Conservation (phyloP, 1,284 basidiomycete species). For the Tremellales sp. region DNA sequence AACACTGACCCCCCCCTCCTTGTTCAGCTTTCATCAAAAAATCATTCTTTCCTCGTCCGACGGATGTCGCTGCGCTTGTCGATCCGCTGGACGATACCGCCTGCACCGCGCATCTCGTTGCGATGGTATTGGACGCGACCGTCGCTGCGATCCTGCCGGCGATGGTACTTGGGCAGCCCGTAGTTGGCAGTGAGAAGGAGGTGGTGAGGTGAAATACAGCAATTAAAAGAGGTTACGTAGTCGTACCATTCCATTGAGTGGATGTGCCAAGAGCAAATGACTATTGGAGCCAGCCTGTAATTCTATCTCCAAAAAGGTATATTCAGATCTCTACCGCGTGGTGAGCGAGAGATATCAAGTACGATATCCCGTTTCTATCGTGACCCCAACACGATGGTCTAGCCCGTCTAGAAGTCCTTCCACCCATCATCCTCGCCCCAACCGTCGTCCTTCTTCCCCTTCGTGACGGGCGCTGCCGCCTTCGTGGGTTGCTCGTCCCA, state of each 20-base stretch:
- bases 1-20: not conserved
- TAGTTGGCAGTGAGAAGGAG: not conserved
- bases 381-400: not conserved
- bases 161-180: slow-evolving; percentile 15
- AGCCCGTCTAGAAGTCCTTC: slow-evolving; percentile 15
- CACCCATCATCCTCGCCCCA: slow-evolving; percentile 18
- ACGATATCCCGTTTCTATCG: not conserved
- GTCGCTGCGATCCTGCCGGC: slow-evolving; percentile 31
- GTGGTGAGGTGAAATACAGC: not conserved
- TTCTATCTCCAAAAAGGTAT: not conserved
- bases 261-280: too few species aligned
- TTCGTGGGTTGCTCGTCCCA: slow-evolving; percentile 23
- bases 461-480: slow-evolving; percentile 1
- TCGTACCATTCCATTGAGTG: too few species aligned
- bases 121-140: slow-evolving; percentile 30
- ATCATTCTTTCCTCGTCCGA: slow-evolving; percentile 7
- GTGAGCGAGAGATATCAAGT: too few species aligned
- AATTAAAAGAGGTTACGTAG: too few species aligned
- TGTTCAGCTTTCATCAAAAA: slow-evolving; percentile 3
- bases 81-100: slow-evolving; percentile 29
- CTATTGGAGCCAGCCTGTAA: not conserved
- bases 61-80: slow-evolving; percentile 13
- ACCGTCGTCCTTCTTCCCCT: slow-evolving; percentile 34
- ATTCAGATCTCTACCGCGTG: too few species aligned
- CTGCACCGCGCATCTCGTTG: slow-evolving; percentile 42